A percentile compares a stretch with the other conserved stretches of the same genome.
These are phyloP conservation scores for Suillus clintonianus DNA, from an alignment of 768 basidiomycete genomes.

Conservation along the genomic window DNA sequence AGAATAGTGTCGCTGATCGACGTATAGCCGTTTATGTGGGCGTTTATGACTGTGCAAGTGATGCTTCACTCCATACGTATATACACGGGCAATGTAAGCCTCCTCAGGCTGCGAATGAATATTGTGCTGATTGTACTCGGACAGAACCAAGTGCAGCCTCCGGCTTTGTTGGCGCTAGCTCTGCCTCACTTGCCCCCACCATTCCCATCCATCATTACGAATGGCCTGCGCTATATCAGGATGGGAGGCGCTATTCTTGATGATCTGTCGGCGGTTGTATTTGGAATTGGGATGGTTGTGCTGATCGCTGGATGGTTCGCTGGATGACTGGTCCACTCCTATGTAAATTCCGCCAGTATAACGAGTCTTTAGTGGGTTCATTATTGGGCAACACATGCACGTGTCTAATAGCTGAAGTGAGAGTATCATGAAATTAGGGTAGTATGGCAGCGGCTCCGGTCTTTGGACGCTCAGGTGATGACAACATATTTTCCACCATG, in stretches of 20 bases:
- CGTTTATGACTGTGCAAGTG: constrained; percentile 72
- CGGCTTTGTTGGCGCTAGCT: constrained; percentile 57
- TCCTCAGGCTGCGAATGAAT: neutral
- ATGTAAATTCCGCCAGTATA: neutral
- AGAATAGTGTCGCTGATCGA: constrained; percentile 9
- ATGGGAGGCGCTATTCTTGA: constrained; percentile 70
- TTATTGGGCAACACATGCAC: constrained; percentile 6
- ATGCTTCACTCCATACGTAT: constrained; percentile 72
- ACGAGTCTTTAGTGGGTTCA: constrained; percentile 7
- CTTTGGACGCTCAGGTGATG: constrained; percentile 28
- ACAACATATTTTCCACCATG: constrained; percentile 34
- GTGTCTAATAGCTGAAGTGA: neutral
- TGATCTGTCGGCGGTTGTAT: constrained; percentile 67
- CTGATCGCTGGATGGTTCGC: constrained; percentile 51
- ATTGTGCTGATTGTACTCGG: constrained; percentile 9
- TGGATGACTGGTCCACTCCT: constrained; percentile 9
- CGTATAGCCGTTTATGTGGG: constrained; percentile 79
- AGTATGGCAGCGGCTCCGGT: constrained; percentile 42
- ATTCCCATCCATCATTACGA: constrained; percentile 61
- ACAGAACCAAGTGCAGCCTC: constrained; percentile 61
- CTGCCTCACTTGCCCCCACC: constrained; percentile 69
- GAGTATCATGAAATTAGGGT: constrained; percentile 22
- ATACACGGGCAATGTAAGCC: constrained; percentile 66
- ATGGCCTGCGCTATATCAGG: constrained; percentile 65
- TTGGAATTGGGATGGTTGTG: constrained; percentile 71